Evolutionary conservation across 345 rosid species (phyloP).

Genomic region (Carallia pectinifolia): DNA sequence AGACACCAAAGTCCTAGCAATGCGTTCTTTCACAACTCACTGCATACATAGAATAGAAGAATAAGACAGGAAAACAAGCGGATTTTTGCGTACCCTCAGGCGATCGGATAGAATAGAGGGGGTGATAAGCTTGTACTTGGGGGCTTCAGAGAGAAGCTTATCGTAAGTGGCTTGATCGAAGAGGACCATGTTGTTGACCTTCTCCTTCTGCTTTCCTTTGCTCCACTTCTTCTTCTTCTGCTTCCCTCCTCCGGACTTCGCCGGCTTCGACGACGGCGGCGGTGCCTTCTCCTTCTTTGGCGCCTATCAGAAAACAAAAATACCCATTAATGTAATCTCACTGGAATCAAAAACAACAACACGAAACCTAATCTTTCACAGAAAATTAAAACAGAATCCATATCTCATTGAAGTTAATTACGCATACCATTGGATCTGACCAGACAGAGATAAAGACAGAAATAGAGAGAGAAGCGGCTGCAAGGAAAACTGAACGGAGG

Average conservation of each 20-base stretch:
- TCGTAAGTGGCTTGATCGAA: slow-evolving; percentile 34
- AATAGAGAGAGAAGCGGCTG: not conserved
- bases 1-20: too few relatives aligned
- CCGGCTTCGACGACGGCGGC: slow-evolving; percentile 53
- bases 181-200: slow-evolving; percentile 34
- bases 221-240: slow-evolving; percentile 54
- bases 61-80: not conserved
- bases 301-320: slow-evolving; percentile 28
- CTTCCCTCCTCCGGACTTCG: slow-evolving; percentile 55
- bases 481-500: not conserved
- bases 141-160: slow-evolving; percentile 30
- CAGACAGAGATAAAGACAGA: not conserved
- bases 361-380: too few relatives aligned
- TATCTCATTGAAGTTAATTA: too few relatives aligned
- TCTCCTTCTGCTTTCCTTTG: slow-evolving; percentile 37
- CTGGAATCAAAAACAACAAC: too few relatives aligned
- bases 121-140: slow-evolving; percentile 34
- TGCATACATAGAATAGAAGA: too few relatives aligned
- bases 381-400: too few relatives aligned
- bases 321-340: too few relatives aligned
- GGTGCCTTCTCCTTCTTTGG: slow-evolving; percentile 58
- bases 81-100: slow-evolving; percentile 14
- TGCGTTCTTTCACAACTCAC: too few relatives aligned
- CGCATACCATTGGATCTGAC: not conserved
- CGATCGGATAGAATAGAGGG: slow-evolving; percentile 35